Percentiles rank a stretch among this genome's conserved stretches.
Conservation (phyloP, 106 monocot genomes). For the Dendrobium huoshanense region DNA sequence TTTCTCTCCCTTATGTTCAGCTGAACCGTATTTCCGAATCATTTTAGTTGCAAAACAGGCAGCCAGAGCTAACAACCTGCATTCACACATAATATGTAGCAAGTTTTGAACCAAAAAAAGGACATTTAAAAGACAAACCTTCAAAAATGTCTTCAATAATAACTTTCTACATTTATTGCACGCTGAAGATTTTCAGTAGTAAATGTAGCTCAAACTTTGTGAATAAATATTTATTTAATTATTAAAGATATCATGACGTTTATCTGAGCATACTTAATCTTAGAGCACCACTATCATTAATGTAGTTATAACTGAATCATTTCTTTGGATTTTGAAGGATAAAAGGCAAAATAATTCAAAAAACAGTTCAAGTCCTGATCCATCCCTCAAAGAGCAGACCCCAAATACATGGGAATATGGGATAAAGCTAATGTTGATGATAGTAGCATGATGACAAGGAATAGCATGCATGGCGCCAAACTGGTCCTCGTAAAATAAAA, state of each 20-base stretch:
- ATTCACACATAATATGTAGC: constrained; percentile 8
- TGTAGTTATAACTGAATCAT: too few species aligned
- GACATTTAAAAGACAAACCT: not conserved
- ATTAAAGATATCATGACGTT: not conserved
- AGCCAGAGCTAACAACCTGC: constrained; percentile 77
- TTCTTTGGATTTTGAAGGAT: too few species aligned
- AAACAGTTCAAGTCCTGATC: too few species aligned
- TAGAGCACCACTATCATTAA: too few species aligned
- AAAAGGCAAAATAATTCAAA: too few species aligned
- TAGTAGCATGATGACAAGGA: not conserved
- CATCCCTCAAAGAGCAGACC: too few species aligned
- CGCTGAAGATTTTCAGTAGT: not conserved
- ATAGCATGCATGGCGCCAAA: not conserved
- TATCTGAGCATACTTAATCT: too few species aligned
- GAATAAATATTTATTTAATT: not conserved
- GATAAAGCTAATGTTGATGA: not conserved
- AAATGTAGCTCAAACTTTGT: not conserved
- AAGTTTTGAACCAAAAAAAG: not conserved
- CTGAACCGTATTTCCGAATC: constrained; percentile 67
- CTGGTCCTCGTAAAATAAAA: not conserved
- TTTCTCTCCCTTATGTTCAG: constrained; percentile 31
- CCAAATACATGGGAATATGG: not conserved
- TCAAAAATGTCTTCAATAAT: not conserved
- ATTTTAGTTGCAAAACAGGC: constrained; percentile 94
- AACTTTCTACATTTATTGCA: not conserved